These are phyloP conservation scores for Astrothelium macrocarpum DNA, from an alignment of 495 filamentous ascomycete species.

Conservation along the genomic window DNA sequence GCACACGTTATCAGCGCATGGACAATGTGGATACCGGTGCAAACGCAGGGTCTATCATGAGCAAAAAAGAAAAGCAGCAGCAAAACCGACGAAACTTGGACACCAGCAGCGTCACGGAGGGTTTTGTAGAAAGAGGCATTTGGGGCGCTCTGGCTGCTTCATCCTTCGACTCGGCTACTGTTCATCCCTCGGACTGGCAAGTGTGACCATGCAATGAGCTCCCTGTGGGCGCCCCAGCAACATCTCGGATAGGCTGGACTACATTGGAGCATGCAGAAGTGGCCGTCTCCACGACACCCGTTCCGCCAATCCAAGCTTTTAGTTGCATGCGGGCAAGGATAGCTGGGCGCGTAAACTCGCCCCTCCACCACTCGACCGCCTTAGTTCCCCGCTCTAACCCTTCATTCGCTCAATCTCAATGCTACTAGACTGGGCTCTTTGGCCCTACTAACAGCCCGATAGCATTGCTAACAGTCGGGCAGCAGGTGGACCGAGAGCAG, in stretches of 20 bases:
- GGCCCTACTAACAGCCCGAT: not conserved
- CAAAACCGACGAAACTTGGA: not conserved
- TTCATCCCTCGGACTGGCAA: not conserved
- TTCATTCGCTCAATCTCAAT: not conserved
- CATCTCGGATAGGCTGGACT: not conserved
- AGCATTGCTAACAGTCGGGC: not conserved
- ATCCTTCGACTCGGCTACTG: slow-evolving; percentile 3
- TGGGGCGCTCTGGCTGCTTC: slow-evolving; percentile 4
- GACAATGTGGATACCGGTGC: not conserved
- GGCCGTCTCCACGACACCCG: not conserved
- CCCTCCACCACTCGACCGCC: not conserved
- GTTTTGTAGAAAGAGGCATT: slow-evolving; percentile 6
- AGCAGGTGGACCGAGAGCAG: not conserved
- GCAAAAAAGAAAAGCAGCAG: not conserved
- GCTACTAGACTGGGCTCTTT: not conserved
- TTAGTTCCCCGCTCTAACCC: not conserved
- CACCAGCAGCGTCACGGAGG: not conserved
- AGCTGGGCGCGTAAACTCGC: not conserved
- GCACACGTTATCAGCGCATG: not conserved
- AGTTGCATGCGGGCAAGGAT: not conserved
- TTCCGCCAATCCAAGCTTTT: not conserved
- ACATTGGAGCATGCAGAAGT: slow-evolving; percentile 2
- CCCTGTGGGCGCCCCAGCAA: not conserved
- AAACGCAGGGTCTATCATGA: not conserved
- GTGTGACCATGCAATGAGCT: slow-evolving; percentile 2